Evolutionary conservation across 1,284 basidiomycete species (phyloP), one percentile per base, ranked within the genome.

Genomic region (Pseudozyma sp.): DNA sequence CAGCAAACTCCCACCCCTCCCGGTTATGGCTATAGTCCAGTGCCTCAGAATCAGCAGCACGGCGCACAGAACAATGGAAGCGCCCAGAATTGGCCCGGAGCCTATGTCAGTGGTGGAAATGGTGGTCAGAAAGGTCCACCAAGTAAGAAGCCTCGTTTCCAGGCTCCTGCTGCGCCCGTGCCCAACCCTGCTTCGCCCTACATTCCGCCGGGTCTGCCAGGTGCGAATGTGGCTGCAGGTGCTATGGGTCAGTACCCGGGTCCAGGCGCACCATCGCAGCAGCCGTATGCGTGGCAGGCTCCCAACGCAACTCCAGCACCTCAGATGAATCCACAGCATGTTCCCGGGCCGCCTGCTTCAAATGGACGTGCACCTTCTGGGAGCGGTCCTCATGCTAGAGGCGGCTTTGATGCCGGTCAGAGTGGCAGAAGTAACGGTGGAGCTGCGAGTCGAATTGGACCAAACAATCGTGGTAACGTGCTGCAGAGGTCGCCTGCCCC

Each of bases 91-190:
- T 70, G 68, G 68, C 58, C 61, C 10, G 68, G 68, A 5, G 68
- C 68, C 5, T 67, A 65, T 34, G 62, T 54, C 13, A 31, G 58
- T 34, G 62, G 61, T 19, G 43, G 35, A 7, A 16, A 58, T 34
- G 60, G 59, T 25, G 42, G 25, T 52, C 70, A 72, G 63, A 43
- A 43, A 53, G 70, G 70, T 35, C 70, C 70, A 19, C 61, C 65
- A 10, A 58, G 38, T 19, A 72, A 69, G 35, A 76, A 72, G 51
- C 57, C 67, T 16, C 62, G 71, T 18, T 62, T 62, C 31, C 61
- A 69, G 45, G 45, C 48, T 25, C 43, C 65, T 57, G 16, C 58
- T 38, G 53, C 53, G 4, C 58, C 56, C 48, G 49, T 14, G 0
- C 42, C 62, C 16, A 39, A 34, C 3, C 47, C 58, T 18, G 35